phyloP scores from a whole-genome alignment of 768 basidiomycete species.

The Leucocoprinus sp. region DNA sequence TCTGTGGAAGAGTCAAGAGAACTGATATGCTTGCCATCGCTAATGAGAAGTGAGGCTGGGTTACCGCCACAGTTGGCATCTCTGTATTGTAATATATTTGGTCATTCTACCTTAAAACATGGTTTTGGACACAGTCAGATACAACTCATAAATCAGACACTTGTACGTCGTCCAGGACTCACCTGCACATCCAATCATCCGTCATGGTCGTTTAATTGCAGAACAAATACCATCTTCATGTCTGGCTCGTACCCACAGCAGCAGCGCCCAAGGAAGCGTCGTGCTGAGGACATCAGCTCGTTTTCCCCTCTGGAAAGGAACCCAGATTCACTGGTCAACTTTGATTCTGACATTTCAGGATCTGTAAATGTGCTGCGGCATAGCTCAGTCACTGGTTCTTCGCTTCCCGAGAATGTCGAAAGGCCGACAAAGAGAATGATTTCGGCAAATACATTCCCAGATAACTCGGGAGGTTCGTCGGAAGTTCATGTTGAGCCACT shows the following conservation, averaged over 20 bases:
- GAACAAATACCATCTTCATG: too few species aligned
- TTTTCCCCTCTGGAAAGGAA: slow-evolving; percentile 9
- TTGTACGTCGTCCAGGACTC: slow-evolving; percentile 7
- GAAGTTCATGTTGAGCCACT: slow-evolving; percentile 14
- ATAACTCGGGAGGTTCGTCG: slow-evolving; percentile 5
- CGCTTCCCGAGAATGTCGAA: not conserved
- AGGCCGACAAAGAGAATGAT: slow-evolving; percentile 7
- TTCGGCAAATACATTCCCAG: slow-evolving; percentile 2
- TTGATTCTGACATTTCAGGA: not conserved
- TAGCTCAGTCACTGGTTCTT: not conserved
- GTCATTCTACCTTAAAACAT: too few species aligned
- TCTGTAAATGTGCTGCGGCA: not conserved
- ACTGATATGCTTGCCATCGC: slow-evolving; percentile 20
- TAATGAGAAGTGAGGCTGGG: too few species aligned
- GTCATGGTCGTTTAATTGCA: slow-evolving; percentile 22
- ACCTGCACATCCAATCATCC: slow-evolving; percentile 15
- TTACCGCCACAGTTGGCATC: too few species aligned
- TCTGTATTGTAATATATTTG: too few species aligned
- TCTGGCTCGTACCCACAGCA: slow-evolving; percentile 12
- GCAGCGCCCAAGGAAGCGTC: slow-evolving; percentile 14
- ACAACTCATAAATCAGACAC: too few species aligned
- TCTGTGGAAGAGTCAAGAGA: slow-evolving; percentile 40
- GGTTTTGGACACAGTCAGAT: too few species aligned
- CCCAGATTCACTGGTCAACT: slow-evolving; percentile 5
- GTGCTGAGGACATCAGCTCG: slow-evolving; percentile 7